Percentiles rank a stretch among this genome's conserved stretches.
Conservation (phyloP, 495 filamentous ascomycete genomes). For the Polyplosphaeria fusca region DNA sequence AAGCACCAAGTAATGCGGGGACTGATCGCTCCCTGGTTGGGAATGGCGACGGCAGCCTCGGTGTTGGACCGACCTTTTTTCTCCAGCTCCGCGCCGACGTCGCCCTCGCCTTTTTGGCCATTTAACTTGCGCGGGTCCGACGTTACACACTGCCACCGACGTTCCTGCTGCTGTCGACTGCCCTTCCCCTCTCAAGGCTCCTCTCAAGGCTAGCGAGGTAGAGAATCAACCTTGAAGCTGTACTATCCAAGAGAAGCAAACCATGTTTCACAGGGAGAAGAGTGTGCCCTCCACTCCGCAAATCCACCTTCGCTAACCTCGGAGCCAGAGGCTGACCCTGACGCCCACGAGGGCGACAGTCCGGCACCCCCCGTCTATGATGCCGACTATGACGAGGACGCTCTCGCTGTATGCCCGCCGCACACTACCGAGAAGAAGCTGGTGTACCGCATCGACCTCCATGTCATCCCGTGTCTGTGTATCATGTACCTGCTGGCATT, state of each 20-base stretch:
- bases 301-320: background rate
- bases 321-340: background rate
- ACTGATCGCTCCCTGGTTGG: background rate
- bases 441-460: conserved; percentile 72
- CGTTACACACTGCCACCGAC: no score
- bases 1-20: no score
- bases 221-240: no score
- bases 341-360: conserved; percentile 9
- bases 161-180: no score
- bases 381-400: conserved; percentile 21
- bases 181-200: no score
- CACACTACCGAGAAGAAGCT: conserved; percentile 71
- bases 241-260: no score
- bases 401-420: conserved; percentile 46
- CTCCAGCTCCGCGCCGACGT: no score
- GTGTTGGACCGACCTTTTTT: no score
- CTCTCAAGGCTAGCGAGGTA: no score
- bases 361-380: conserved; percentile 9
- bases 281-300: conserved; percentile 9
- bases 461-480: conserved; percentile 76
- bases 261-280: conserved; percentile 21
- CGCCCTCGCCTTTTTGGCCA: no score
- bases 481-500: conserved; percentile 85
- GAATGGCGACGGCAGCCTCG: background rate
- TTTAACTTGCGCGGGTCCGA: no score